phyloP scores from a whole-genome alignment of 2,329 filamentous ascomycete genomes.

The Ophiostoma quercus region DNA sequence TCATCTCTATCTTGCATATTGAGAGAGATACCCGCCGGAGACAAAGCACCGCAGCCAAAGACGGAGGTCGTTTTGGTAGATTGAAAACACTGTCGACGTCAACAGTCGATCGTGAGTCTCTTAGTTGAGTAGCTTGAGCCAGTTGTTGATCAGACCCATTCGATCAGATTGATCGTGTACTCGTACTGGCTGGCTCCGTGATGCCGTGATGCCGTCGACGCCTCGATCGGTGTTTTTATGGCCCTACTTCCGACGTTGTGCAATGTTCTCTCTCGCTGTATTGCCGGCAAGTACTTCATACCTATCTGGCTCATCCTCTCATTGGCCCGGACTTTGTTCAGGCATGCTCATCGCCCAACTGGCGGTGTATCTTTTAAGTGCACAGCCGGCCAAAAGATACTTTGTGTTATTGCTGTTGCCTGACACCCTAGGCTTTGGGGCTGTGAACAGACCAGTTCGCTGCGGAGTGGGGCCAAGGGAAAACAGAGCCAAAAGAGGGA shows the following conservation, averaged over 20 bases:
- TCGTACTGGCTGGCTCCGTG: too few species aligned
- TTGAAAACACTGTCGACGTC: constrained; percentile 1
- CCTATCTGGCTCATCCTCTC: background rate
- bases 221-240: background rate
- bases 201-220: background rate
- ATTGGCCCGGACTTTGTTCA: background rate
- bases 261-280: too few species aligned
- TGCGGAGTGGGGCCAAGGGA: constrained; percentile 15
- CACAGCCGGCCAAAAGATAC: background rate
- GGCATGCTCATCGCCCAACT: background rate
- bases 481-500: constrained; percentile 11
- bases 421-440: constrained; percentile 18
- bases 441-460: constrained; percentile 19
- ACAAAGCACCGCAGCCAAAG: background rate
- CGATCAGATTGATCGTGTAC: too few species aligned
- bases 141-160: background rate
- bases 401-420: constrained; percentile 17
- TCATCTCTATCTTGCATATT: background rate
- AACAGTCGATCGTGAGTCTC: background rate
- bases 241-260: background rate
- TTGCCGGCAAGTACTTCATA: too few species aligned
- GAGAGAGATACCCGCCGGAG: background rate
- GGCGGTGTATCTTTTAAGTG: constrained; percentile 15
- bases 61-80: background rate
- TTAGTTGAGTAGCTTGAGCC: background rate